Percentiles rank a stretch among this genome's conserved stretches.
phyloP scores from a whole-genome alignment of 495 filamentous ascomycete species.

The Hyaloscypha finlandica region DNA sequence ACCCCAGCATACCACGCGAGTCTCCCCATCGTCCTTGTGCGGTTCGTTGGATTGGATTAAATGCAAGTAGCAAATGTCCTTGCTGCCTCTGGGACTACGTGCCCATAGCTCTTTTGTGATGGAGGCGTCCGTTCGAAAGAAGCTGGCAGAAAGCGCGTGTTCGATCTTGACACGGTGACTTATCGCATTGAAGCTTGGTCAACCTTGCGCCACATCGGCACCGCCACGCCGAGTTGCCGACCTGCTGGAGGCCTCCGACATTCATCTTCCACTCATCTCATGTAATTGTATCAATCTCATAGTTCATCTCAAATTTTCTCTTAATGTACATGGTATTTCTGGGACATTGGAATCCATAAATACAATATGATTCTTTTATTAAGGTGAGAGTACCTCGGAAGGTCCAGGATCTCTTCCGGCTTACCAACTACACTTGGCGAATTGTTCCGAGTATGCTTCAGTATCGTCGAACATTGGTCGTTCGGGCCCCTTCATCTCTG shows the following conservation, averaged over 20 bases:
- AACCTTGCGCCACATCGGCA: conserved; percentile 3
- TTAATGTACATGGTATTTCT: no score
- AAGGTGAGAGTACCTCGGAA: not conserved
- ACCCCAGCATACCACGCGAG: conserved; percentile 54
- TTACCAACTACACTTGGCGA: not conserved
- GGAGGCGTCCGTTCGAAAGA: not conserved
- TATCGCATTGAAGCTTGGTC: not conserved
- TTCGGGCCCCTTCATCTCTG: not conserved
- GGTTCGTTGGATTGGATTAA: conserved; percentile 9
- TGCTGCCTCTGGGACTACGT: conserved; percentile 9
- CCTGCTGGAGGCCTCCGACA: not conserved
- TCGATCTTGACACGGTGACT: conserved; percentile 10
- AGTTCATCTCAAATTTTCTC: no score
- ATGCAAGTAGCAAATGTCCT: conserved; percentile 9
- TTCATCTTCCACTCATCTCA: not conserved
- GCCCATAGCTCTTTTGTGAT: conserved; percentile 16
- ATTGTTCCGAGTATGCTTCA: no score
- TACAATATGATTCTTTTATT: no score
- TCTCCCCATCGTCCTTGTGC: conserved; percentile 26
- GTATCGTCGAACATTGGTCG: not conserved
- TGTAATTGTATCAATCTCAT: no score
- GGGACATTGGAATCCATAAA: no score
- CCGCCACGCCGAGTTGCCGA: not conserved
- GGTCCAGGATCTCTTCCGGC: not conserved
- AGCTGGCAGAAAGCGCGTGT: not conserved